phyloP scores from a whole-genome alignment of 2,329 filamentous ascomycete genomes.

The Calonectria pauciramosa region DNA sequence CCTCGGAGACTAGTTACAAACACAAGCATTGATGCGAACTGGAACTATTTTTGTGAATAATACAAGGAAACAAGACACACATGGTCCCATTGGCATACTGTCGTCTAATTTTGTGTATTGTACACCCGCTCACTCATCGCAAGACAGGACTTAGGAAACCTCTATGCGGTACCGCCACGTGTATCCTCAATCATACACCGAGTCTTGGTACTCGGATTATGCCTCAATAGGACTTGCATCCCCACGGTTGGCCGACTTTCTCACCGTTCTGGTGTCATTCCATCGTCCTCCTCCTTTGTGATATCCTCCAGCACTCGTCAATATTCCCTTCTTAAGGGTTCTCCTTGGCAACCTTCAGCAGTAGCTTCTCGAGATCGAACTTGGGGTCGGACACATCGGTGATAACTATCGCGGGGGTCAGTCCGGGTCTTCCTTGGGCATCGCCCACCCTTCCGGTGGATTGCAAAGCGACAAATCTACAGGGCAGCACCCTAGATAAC shows the following conservation, averaged over 20 bases:
- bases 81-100: slow-evolving; percentile 41
- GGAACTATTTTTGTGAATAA: slow-evolving; percentile 11
- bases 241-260: slow-evolving; percentile 41
- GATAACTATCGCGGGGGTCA: slow-evolving; percentile 47
- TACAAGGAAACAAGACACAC: slow-evolving; percentile 27
- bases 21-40: not conserved
- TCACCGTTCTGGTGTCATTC: slow-evolving; percentile 39
- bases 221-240: slow-evolving; percentile 41
- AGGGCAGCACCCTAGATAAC: slow-evolving; percentile 23
- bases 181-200: slow-evolving; percentile 57
- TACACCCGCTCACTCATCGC: slow-evolving; percentile 66
- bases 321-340: slow-evolving; percentile 58
- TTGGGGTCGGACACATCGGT: slow-evolving; percentile 84
- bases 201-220: slow-evolving; percentile 49
- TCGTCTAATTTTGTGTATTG: slow-evolving; percentile 66
- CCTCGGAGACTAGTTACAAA: not conserved
- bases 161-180: slow-evolving; percentile 63
- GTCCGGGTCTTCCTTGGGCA: slow-evolving; percentile 24
- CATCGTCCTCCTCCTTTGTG: slow-evolving; percentile 46
- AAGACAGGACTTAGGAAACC: slow-evolving; percentile 60
- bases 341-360: slow-evolving; percentile 73
- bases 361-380: slow-evolving; percentile 92
- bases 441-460: not conserved
- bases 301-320: slow-evolving; percentile 35
- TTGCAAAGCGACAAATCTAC: not conserved